Percentiles rank a stretch among this genome's conserved stretches.
Conservation (phyloP, 345 rosid genomes). For the Citrus maxima region DNA sequence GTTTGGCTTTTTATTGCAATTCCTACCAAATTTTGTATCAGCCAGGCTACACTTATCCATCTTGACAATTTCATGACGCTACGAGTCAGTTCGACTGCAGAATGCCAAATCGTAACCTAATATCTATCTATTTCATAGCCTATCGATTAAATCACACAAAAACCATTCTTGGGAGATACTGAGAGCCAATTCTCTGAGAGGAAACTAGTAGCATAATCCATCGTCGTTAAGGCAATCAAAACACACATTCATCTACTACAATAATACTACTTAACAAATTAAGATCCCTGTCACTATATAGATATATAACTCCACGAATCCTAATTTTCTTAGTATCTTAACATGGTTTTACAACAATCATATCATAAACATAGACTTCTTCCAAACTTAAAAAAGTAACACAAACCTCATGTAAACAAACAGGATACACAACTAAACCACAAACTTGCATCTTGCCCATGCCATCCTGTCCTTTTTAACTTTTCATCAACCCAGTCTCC, state of each 20-base stretch:
- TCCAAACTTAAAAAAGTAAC: slow-evolving; percentile 8
- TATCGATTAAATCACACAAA: not conserved
- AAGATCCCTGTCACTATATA: slow-evolving; percentile 2
- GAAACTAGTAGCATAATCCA: not conserved
- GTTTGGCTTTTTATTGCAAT: not conserved
- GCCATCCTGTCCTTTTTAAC: not conserved
- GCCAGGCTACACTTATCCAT: not conserved
- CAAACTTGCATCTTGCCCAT: not conserved
- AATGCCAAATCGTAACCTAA: not conserved
- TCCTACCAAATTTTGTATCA: not conserved
- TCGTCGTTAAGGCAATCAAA: not conserved
- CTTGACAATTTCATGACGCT: not conserved
- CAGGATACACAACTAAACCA: slow-evolving; percentile 5
- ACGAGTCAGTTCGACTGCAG: not conserved
- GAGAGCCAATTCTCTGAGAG: not conserved
- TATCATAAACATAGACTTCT: not conserved
- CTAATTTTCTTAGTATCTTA: slow-evolving; percentile 8
- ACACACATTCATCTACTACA: not conserved
- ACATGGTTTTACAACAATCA: slow-evolving; percentile 14
- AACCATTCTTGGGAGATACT: not conserved
- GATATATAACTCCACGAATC: slow-evolving; percentile 6
- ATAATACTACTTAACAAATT: not conserved
- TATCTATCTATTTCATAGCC: not conserved
- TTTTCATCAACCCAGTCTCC: not conserved
- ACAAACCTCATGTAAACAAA: slow-evolving; percentile 15